phyloP scores from a whole-genome alignment of 2,329 filamentous ascomycete species.

The Mollisia scopiformis region DNA sequence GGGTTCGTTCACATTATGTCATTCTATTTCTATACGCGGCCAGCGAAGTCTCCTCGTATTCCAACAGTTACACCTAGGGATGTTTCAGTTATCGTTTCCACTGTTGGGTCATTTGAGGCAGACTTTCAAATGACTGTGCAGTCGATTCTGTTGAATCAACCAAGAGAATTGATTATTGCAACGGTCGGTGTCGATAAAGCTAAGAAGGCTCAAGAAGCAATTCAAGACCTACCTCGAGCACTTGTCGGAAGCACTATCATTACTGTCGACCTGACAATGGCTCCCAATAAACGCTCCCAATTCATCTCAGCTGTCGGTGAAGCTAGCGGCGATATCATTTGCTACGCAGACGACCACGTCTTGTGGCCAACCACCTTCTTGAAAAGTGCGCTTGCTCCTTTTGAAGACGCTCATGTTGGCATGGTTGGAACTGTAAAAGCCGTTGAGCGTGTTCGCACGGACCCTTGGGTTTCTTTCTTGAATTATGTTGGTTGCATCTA shows the following conservation, averaged over 20 bases:
- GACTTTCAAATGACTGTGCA: conserved; percentile 10
- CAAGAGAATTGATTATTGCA: conserved; percentile 17
- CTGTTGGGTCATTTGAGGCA: conserved; percentile 11
- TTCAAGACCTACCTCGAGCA: not conserved
- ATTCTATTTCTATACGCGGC: conserved; percentile 4
- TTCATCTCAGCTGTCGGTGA: conserved; percentile 7
- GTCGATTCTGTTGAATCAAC: conserved; percentile 12
- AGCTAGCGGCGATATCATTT: conserved; percentile 11
- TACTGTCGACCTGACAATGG: not conserved
- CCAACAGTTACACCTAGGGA: conserved; percentile 9
- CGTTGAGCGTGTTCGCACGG: not conserved
- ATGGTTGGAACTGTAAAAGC: not conserved
- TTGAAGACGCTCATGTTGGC: conserved; percentile 16
- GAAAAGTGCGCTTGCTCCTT: conserved; percentile 11
- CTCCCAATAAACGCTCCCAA: conserved; percentile 17
- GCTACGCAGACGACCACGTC: conserved; percentile 20
- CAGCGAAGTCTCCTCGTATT: not conserved
- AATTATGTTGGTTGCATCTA: conserved; percentile 63
- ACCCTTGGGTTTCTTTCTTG: conserved; percentile 11
- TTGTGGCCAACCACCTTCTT: conserved; percentile 21
- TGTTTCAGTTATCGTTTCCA: conserved; percentile 24
- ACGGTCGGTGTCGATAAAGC: conserved; percentile 2
- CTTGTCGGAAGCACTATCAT: not conserved
- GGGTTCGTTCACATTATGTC: conserved; percentile 17
- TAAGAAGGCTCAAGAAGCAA: too few relatives aligned